Percentiles rank a stretch among this genome's conserved stretches.
These are phyloP conservation scores for Zygosaccharomyces pseudorouxii DNA, from an alignment of 805 yeast species.

Conservation along the genomic window DNA sequence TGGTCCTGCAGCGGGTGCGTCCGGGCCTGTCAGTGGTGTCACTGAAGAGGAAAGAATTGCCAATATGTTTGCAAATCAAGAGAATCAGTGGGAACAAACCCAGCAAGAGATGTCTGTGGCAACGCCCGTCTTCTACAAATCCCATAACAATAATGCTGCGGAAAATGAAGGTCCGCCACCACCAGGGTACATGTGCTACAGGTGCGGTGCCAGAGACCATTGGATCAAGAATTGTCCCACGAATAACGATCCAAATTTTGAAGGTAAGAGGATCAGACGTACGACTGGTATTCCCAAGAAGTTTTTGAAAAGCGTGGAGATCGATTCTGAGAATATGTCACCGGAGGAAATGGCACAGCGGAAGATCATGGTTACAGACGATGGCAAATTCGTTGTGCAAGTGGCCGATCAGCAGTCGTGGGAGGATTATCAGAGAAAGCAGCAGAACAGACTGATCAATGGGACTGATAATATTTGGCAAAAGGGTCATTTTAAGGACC, in stretches of 20 bases:
- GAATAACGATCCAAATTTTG: constrained; percentile 86
- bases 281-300: constrained; percentile 98
- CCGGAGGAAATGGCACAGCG: constrained; percentile 53
- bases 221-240: constrained; percentile 97
- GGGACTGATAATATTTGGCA: constrained; percentile 44
- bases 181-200: constrained; percentile 90
- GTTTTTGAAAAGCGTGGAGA: constrained; percentile 75
- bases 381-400: constrained; percentile 94
- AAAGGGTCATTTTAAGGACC: constrained; percentile 40
- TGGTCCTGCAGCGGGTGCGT: constrained; percentile 13
- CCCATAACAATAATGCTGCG: constrained; percentile 21
- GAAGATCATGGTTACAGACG: constrained; percentile 81
- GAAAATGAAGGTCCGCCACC: constrained; percentile 72
- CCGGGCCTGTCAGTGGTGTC: constrained; percentile 40
- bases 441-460: constrained; percentile 31
- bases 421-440: constrained; percentile 76
- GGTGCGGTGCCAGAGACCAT: constrained; percentile 94
- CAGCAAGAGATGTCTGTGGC: constrained; percentile 88
- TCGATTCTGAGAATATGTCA: constrained; percentile 48
- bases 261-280: constrained; percentile 82
- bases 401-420: constrained; percentile 90
- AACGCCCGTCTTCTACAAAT: constrained; percentile 60
- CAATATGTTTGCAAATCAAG: constrained; percentile 88
- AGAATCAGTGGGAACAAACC: constrained; percentile 90
- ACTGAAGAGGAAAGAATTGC: constrained; percentile 86